Base-by-base conservation (phyloP, 306 rosid species). In the barrel medic (Medicago truncatula) region DNA sequence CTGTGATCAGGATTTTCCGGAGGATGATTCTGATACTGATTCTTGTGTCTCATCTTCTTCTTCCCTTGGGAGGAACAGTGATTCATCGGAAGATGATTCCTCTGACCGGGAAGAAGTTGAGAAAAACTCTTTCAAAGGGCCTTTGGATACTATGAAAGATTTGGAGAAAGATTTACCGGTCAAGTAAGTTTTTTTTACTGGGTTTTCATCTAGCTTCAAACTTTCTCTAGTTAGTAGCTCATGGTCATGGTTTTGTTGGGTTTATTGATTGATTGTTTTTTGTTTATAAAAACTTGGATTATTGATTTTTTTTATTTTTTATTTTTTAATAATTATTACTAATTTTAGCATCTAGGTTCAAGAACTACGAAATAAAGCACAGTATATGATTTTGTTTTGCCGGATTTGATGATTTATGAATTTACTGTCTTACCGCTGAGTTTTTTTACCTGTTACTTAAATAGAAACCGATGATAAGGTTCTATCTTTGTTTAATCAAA, bases 11-110 rank as follows among this genome's bases (percentile, higher is more conserved):
- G 80, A 84, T 70, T 78, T 74, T 67, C 71, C 17, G 9, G 76
- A 41, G 9, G 87, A 68, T 2, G 92, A 87, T 67, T 67, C 72
- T 53, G 95, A 87, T 67, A 79, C 80, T 11, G 94, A 89, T 66
- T 83, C 91, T n/a, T 73, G 88, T 44, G 83, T 83, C 78, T 80
- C 83, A 2, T 83, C 97, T 9, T 89, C 96, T 5, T 83, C 97
- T 11, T 92, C 97, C 39, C 69, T 92, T 23, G 96, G 97, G 0
- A 78, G 85, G 59, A 89, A 89, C 60, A 88, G 91, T 71, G 83
- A 57, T 50, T 76, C 80, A 13, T 89, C 92, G 23, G 87, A 67
- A 41, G 28, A 23, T 23, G 86, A 67, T 18, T 87, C 87, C 20
- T 91, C 87, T 8, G 88, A 80, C 76, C 88, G 70, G 57, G 97